Evolutionary conservation across 1,284 basidiomycete genomes (phyloP).

Genomic region (Cryptococcus deneoformans): DNA sequence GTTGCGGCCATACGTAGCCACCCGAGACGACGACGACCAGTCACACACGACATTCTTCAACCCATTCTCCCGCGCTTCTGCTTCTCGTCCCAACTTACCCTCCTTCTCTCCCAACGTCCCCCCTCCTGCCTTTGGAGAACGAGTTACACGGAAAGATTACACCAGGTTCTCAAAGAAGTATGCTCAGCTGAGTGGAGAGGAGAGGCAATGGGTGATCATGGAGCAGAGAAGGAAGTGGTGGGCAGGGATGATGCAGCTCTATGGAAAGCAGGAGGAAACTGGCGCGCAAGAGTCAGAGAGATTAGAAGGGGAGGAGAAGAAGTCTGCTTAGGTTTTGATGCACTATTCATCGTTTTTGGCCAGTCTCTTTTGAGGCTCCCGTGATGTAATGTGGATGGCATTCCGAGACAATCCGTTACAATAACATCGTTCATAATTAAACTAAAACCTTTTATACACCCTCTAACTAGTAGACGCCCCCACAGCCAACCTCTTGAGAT

Average conservation of each 20-base stretch:
- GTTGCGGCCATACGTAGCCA: slow-evolving; percentile 55
- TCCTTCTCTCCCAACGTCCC: slow-evolving; percentile 29
- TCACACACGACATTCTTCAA: slow-evolving; percentile 7
- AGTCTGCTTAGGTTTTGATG: neutral
- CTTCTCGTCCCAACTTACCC: slow-evolving; percentile 18
- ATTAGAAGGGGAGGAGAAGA: neutral
- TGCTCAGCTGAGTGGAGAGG: slow-evolving; percentile 20
- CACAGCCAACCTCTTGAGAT: slow-evolving; percentile 73
- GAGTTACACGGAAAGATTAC: slow-evolving; percentile 7
- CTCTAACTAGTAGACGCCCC: slow-evolving; percentile 44
- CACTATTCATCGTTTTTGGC: neutral
- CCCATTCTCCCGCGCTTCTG: slow-evolving; percentile 8
- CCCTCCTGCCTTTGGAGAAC: neutral
- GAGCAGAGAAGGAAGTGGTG: slow-evolving; percentile 44
- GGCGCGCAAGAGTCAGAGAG: neutral
- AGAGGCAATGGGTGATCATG: slow-evolving; percentile 38
- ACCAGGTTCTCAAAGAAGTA: slow-evolving; percentile 33
- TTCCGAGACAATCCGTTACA: too few relatives aligned
- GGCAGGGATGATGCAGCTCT: slow-evolving; percentile 19
- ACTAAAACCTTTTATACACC: neutral
- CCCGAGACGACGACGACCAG: slow-evolving; percentile 6
- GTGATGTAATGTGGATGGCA: too few relatives aligned
- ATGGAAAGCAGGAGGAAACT: slow-evolving; percentile 1
- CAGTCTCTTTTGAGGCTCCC: too few relatives aligned
- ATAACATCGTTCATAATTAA: neutral